phyloP scores from a whole-genome alignment of 1,284 basidiomycete genomes.

The Sanguinoderma infundibulare region DNA sequence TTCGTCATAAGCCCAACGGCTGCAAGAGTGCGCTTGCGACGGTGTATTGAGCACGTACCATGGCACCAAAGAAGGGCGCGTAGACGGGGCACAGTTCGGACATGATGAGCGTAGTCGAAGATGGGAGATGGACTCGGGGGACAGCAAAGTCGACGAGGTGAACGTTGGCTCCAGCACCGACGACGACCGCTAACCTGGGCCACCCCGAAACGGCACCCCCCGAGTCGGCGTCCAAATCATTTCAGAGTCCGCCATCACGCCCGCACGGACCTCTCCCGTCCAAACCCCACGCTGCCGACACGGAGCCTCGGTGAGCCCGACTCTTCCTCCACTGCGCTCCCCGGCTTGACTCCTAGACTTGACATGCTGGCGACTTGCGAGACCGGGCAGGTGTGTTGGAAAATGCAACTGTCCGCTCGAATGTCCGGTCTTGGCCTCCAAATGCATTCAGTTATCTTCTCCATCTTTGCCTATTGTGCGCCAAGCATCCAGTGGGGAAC shows the following conservation, averaged over 20 bases:
- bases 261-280: background rate
- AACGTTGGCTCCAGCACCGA: conserved; percentile 20
- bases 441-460: no score
- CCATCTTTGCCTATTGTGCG: no score
- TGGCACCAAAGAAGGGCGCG: conserved; percentile 96
- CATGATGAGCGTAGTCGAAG: conserved; percentile 46
- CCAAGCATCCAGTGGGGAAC: no score
- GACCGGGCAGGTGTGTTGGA: no score
- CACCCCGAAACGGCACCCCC: conserved; percentile 12
- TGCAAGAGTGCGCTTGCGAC: background rate
- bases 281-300: background rate
- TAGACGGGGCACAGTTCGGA: conserved; percentile 93
- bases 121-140: conserved; percentile 19
- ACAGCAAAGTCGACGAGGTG: conserved; percentile 21
- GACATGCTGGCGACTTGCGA: no score
- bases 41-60: conserved; percentile 61
- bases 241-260: background rate
- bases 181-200: conserved; percentile 18
- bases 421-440: no score
- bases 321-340: no score
- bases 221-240: conserved; percentile 3
- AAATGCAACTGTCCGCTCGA: no score
- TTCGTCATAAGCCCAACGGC: conserved; percentile 20
- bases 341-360: no score
- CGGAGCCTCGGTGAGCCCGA: background rate